Evolutionary conservation across 1,139 yeast genomes (phyloP).

Genomic region (Yamadazyma dushanensis): DNA sequence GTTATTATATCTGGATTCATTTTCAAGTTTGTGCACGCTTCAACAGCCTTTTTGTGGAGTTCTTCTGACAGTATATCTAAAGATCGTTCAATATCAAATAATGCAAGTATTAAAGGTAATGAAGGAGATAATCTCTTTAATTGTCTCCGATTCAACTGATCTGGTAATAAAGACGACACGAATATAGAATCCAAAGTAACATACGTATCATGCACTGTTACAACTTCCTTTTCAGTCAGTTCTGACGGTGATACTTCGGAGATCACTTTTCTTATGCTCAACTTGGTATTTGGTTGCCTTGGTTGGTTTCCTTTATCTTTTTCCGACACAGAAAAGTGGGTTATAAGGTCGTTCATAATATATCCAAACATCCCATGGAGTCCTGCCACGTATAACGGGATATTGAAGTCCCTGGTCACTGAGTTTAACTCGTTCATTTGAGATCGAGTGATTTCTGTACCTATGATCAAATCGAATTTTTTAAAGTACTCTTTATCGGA

Average conservation of each 20-base stretch:
- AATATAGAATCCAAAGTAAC: constrained; percentile 33
- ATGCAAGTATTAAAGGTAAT: constrained; percentile 62
- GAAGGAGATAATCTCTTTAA: constrained; percentile 57
- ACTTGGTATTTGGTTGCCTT: constrained; percentile 43
- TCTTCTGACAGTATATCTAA: constrained; percentile 30
- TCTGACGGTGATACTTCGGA: constrained; percentile 34
- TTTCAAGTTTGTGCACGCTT: constrained; percentile 29
- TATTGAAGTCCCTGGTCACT: constrained; percentile 51
- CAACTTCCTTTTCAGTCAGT: constrained; percentile 43
- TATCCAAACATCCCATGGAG: constrained; percentile 83
- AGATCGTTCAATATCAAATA: constrained; percentile 41
- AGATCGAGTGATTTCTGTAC: constrained; percentile 57
- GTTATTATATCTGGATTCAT: constrained; percentile 39
- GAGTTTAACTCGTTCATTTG: constrained; percentile 49
- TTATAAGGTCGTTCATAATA: constrained; percentile 73
- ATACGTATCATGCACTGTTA: constrained; percentile 58
- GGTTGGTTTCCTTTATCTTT: constrained; percentile 52
- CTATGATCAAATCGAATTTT: constrained; percentile 72
- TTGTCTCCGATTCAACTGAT: constrained; percentile 54
- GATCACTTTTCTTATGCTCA: constrained; percentile 54
- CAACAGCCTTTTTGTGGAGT: constrained; percentile 26
- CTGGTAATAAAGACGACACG: constrained; percentile 38
- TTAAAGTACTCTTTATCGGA: constrained; percentile 41
- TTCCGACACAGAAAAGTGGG: constrained; percentile 50
- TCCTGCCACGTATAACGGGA: constrained; percentile 70